Percentiles rank a stretch among this genome's conserved stretches.
These are phyloP conservation scores for Coniochaeta sp. DNA, from an alignment of 2,329 filamentous ascomycete genomes.

Conservation along the genomic window DNA sequence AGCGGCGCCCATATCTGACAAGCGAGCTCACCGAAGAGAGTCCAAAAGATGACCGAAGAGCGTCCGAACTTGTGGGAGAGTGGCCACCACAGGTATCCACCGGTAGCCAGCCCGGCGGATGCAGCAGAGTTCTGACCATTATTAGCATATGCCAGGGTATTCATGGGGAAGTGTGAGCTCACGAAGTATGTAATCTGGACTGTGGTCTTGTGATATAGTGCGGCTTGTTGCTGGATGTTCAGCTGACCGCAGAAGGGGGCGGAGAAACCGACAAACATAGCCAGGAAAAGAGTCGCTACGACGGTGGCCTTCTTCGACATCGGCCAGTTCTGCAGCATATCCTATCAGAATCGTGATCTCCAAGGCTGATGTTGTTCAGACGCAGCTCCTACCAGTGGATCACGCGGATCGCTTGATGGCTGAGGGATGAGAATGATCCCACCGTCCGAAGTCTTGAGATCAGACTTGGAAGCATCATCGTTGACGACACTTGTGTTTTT, in stretches of 20 bases:
- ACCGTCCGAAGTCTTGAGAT: constrained; percentile 12
- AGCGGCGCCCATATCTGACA: constrained; percentile 28
- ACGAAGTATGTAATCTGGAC: constrained; percentile 21
- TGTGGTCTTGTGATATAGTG: constrained; percentile 23
- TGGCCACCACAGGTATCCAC: constrained; percentile 29
- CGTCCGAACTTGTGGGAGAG: constrained; percentile 26
- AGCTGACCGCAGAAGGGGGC: constrained; percentile 26
- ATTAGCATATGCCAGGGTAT: not conserved
- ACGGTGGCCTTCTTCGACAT: constrained; percentile 21
- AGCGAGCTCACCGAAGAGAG: constrained; percentile 23
- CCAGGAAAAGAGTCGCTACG: constrained; percentile 23
- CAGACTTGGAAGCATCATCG: not conserved
- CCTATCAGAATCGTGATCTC: not conserved
- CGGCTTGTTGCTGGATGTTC: constrained; percentile 24
- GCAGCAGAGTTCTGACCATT: constrained; percentile 24
- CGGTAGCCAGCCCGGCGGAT: constrained; percentile 28
- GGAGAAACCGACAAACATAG: constrained; percentile 25
- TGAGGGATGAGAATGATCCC: constrained; percentile 29
- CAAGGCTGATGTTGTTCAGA: not conserved
- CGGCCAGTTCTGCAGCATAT: constrained; percentile 23
- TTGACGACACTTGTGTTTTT: not conserved
- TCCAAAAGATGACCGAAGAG: constrained; percentile 30
- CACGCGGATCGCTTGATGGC: constrained; percentile 22
- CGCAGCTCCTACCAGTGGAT: constrained; percentile 16
- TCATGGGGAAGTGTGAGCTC: not conserved